Conservation (phyloP, 139 green algal genomes). For the Chloropicon primus region DNA sequence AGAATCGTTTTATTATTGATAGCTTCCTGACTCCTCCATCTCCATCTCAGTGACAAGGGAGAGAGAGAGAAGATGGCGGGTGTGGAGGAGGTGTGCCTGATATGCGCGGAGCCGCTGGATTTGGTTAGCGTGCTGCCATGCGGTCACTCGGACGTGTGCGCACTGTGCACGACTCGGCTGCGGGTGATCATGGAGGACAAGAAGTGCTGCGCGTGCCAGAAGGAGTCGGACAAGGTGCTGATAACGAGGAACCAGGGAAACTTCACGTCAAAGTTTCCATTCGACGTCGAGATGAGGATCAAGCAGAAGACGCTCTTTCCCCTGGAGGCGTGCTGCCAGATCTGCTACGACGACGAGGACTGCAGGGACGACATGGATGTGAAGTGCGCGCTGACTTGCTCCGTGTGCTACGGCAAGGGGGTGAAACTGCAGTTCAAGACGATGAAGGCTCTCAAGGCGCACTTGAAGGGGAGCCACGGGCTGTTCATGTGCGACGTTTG, state of each 20-base stretch:
- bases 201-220: conserved; percentile 73
- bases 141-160: conserved; percentile 81
- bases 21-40: too few species aligned
- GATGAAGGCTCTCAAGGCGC: conserved; percentile 36
- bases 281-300: conserved; percentile 26
- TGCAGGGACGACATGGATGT: conserved; percentile 58
- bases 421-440: conserved; percentile 4
- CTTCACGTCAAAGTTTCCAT: conserved; percentile 44
- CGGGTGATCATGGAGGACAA: conserved; percentile 69
- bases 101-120: conserved; percentile 76
- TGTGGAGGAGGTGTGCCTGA: conserved; percentile 50
- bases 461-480: conserved; percentile 39
- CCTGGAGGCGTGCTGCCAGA: conserved; percentile 12
- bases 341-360: conserved; percentile 75
- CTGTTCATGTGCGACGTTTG: conserved; percentile 83
- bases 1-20: too few species aligned
- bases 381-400: conserved; percentile 15
- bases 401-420: conserved; percentile 11
- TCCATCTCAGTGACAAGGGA: background rate
- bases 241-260: conserved; percentile 59
- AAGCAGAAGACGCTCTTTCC: background rate
- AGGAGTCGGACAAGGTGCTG: conserved; percentile 35
- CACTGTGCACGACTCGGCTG: conserved; percentile 55
- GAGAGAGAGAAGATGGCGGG: background rate
- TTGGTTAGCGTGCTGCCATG: conserved; percentile 65